These are phyloP conservation scores for Pleurotus citrinopileatus DNA, from an alignment of 768 basidiomycete genomes.

Conservation along the genomic window DNA sequence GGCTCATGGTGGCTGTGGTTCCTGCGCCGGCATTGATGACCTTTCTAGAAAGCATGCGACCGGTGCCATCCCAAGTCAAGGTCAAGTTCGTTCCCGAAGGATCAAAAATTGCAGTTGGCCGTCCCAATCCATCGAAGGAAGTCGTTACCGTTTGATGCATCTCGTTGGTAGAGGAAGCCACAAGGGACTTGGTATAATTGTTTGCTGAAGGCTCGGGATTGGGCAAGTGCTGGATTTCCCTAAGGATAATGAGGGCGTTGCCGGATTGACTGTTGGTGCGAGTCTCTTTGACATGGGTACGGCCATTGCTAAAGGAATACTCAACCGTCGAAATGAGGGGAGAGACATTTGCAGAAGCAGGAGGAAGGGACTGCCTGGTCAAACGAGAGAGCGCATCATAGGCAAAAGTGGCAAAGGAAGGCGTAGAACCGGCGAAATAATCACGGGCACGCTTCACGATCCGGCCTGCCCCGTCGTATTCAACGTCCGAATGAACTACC, in stretches of 20 bases:
- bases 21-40: neutral
- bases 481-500: neutral
- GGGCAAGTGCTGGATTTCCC: slow-evolving; percentile 4
- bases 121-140: slow-evolving; percentile 9
- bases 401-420: slow-evolving; percentile 1
- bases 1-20: neutral
- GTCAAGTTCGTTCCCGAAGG: neutral
- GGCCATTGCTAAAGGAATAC: neutral
- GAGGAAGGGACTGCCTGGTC: slow-evolving; percentile 3
- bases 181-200: slow-evolving; percentile 7
- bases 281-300: neutral
- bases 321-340: neutral
- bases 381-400: slow-evolving; percentile 13
- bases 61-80: slow-evolving; percentile 11
- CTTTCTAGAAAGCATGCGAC: neutral
- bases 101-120: slow-evolving; percentile 5
- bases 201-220: slow-evolving; percentile 10
- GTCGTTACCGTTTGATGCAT: neutral
- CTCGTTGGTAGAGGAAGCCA: slow-evolving; percentile 2
- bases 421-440: slow-evolving; percentile 4
- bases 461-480: neutral
- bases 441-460: slow-evolving; percentile 1
- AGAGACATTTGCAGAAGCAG: neutral
- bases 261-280: neutral
- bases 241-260: neutral